phyloP scores from a whole-genome alignment of 1,284 basidiomycete species.

The Gymnopus androsaceus region DNA sequence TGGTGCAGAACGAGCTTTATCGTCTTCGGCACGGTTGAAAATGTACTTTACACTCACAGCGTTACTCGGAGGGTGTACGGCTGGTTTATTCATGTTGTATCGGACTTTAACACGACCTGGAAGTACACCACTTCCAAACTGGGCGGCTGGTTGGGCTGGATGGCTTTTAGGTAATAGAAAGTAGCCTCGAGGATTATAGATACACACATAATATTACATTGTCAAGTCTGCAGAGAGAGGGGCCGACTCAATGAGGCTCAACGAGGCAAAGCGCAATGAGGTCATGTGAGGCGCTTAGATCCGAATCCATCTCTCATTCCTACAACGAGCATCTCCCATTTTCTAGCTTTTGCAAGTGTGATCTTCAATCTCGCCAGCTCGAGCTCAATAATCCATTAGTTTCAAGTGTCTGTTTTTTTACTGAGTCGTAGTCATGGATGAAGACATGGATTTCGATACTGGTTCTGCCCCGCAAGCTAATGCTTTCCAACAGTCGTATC shows the following conservation, averaged over 20 bases:
- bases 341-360: slow-evolving; percentile 4
- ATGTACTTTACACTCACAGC: slow-evolving; percentile 72
- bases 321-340: slow-evolving; percentile 13
- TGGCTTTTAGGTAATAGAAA: slow-evolving; percentile 60
- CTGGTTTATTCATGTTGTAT: slow-evolving; percentile 68
- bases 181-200: slow-evolving; percentile 28
- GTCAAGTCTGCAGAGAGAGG: background rate
- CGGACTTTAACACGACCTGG: slow-evolving; percentile 67
- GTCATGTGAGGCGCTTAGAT: slow-evolving; percentile 12
- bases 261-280: slow-evolving; percentile 1
- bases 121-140: slow-evolving; percentile 46
- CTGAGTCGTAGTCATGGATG: slow-evolving; percentile 56
- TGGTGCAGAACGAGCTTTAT: slow-evolving; percentile 72
- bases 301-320: slow-evolving; percentile 5
- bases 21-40: slow-evolving; percentile 63
- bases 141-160: slow-evolving; percentile 57
- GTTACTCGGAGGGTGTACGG: slow-evolving; percentile 66
- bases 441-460: slow-evolving; percentile 71
- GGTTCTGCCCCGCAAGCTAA: slow-evolving; percentile 37
- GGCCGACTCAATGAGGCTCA: no score
- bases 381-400: background rate
- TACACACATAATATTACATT: slow-evolving; percentile 5
- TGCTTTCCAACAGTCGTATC: slow-evolving; percentile 31
- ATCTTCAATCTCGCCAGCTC: slow-evolving; percentile 2
- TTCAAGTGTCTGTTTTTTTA: slow-evolving; percentile 2